Conservation (phyloP, 164 flowering plant species). For the Houttuynia cordata region DNA sequence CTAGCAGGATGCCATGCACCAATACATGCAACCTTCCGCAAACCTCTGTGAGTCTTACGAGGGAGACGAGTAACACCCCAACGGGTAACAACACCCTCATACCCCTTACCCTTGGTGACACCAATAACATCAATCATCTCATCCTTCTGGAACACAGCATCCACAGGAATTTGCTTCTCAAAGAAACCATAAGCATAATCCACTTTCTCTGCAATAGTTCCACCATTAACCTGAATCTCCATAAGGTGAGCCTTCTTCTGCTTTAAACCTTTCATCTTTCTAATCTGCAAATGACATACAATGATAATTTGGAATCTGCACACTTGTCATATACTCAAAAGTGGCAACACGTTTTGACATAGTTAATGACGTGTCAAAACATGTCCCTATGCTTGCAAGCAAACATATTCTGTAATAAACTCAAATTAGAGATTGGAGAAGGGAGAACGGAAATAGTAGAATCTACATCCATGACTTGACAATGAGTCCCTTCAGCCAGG, state of each 20-base stretch:
- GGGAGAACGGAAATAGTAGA: no score
- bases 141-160: conserved; percentile 65
- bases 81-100: conserved; percentile 9
- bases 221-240: conserved; percentile 76
- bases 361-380: no score
- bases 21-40: conserved; percentile 7
- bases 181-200: conserved; percentile 58
- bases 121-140: conserved; percentile 76
- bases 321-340: no score
- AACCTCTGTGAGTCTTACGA: conserved; percentile 6
- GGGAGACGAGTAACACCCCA: conserved; percentile 10
- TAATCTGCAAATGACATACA: conserved; percentile 25
- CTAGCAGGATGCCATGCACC: conserved; percentile 12
- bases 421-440: no score
- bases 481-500: no score
- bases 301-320: no score
- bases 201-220: conserved; percentile 43
- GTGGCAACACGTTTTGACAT: no score
- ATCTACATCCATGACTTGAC: no score
- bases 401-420: no score
- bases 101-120: conserved; percentile 8
- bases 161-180: conserved; percentile 57
- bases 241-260: conserved; percentile 71
- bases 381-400: no score
- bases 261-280: conserved; percentile 64